Base-by-base conservation (phyloP, 805 yeast species). In the Clavispora fructus region DNA sequence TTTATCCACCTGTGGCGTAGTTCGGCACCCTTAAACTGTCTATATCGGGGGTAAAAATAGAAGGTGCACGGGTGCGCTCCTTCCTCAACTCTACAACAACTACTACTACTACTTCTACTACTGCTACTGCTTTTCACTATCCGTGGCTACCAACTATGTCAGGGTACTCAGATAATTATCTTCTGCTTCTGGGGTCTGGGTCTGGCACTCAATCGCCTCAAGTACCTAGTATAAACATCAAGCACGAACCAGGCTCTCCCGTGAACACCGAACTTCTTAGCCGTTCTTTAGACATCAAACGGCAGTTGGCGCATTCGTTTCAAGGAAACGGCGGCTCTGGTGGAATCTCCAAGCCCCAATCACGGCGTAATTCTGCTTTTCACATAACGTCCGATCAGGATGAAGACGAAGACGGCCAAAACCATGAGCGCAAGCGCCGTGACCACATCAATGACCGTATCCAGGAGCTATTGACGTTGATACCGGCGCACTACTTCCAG, bases 371-470 rank as follows among this genome's bases (percentile, higher is more conserved):
- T 45, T 68, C 74, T 1, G 46, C 64, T 7, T 55, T 55, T 35
- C 57, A 60, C 12, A 45, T 60, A 7, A 63, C 59, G 43, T 57
- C 63, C 9, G 60, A 56, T 14, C 52, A 42, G 13, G 51, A 50
- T 14, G 41, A 35, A 32, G 43, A 53, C 26, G 63, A 59, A 10
- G 67, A 65, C 25, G 70, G 63, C 17, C 66, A 62, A 40, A 71
- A 71, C 8, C 65, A 68, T 44, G 77, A 71, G 50, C 58, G 75
- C 23, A 69, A 69, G 46, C 52, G 75, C 41, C 55, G 75, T 48
- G 77, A 71, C 52, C 68, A 69, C 48, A 70, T 70, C 46, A 71
- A 71, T 50, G 77, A 71, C 26, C 68, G 67, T 43, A 71, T 72
- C 48, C 77, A 71, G 58, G 75, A 72, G 49, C 60, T 72, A 19